A percentile compares a stretch with the other conserved stretches of the same genome.
phyloP scores from a whole-genome alignment of 371 early-diverging fungal genomes.

The Phascolomyces articulosus region DNA sequence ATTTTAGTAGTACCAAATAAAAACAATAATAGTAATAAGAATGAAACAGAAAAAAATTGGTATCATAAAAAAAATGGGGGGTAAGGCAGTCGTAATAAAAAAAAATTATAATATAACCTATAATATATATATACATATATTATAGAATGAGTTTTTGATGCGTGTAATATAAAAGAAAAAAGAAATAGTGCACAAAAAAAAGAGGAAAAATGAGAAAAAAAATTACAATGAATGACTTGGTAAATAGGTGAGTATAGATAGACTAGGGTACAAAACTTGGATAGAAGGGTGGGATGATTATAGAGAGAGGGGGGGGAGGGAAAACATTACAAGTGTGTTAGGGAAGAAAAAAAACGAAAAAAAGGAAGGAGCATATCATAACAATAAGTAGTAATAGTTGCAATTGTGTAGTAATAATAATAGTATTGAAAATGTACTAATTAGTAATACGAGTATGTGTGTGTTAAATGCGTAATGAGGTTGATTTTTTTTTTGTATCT shows the following conservation, averaged over 20 bases:
- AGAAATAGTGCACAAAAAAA: not conserved
- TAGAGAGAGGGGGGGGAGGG: too few relatives aligned
- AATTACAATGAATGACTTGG: not conserved
- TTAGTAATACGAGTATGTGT: not conserved
- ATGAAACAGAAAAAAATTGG: not conserved
- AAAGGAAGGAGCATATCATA: slow-evolving; percentile 4
- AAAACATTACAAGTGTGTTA: not conserved
- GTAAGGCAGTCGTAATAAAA: too few relatives aligned
- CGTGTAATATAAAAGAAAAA: too few relatives aligned
- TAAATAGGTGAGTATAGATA: too few relatives aligned
- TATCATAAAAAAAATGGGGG: slow-evolving; percentile 4
- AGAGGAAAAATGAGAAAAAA: not conserved
- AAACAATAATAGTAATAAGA: not conserved
- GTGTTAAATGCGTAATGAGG: not conserved
- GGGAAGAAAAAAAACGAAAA: not conserved
- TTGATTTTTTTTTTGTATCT: not conserved
- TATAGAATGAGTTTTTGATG: too few relatives aligned
- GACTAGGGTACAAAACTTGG: not conserved
- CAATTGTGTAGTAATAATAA: not conserved
- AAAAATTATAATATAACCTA: too few relatives aligned
- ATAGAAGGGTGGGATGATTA: not conserved
- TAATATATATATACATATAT: too few relatives aligned
- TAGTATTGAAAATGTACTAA: not conserved
- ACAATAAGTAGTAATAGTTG: not conserved
- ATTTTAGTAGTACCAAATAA: not conserved